Percentiles rank a stretch among this genome's conserved stretches.
Evolutionary conservation across 148 eudicot species (phyloP).

Genomic region (Rhododendron mucronatum): DNA sequence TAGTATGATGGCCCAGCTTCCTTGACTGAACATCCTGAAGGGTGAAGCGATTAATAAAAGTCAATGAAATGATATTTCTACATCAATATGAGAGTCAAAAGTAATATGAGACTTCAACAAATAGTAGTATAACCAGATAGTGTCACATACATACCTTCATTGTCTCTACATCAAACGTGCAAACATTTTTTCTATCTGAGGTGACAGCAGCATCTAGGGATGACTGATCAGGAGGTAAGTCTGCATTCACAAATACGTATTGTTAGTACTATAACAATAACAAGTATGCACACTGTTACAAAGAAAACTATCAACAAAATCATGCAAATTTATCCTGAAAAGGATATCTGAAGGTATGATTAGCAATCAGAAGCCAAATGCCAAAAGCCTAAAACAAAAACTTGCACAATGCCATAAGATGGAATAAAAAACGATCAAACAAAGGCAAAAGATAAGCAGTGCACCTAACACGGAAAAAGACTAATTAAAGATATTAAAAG

Average conservation of each 20-base stretch:
- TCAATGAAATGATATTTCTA: background rate
- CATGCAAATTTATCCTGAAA: background rate
- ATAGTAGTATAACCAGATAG: background rate
- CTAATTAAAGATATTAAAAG: background rate
- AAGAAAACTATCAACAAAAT: background rate
- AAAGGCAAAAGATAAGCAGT: background rate
- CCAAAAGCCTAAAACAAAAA: no score
- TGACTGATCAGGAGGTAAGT: slow-evolving; percentile 22
- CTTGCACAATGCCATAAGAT: background rate
- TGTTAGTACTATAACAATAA: background rate
- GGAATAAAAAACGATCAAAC: background rate
- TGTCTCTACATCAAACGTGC: slow-evolving; percentile 18
- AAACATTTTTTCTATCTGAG: slow-evolving; percentile 16
- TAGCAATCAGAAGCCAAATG: background rate
- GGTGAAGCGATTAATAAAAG: slow-evolving; percentile 11
- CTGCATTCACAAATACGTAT: slow-evolving; percentile 14
- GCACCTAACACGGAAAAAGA: background rate
- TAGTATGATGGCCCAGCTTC: slow-evolving; percentile 26
- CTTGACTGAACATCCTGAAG: slow-evolving; percentile 34
- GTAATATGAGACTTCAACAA: background rate
- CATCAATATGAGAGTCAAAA: background rate
- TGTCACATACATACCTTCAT: slow-evolving; percentile 31
- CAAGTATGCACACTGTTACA: background rate
- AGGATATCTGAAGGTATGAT: background rate
- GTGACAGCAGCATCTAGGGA: slow-evolving; percentile 24